A percentile compares a stretch with the other conserved stretches of the same genome.
These are phyloP conservation scores for Combretum micranthum DNA, from an alignment of 345 rosid genomes.

Conservation along the genomic window DNA sequence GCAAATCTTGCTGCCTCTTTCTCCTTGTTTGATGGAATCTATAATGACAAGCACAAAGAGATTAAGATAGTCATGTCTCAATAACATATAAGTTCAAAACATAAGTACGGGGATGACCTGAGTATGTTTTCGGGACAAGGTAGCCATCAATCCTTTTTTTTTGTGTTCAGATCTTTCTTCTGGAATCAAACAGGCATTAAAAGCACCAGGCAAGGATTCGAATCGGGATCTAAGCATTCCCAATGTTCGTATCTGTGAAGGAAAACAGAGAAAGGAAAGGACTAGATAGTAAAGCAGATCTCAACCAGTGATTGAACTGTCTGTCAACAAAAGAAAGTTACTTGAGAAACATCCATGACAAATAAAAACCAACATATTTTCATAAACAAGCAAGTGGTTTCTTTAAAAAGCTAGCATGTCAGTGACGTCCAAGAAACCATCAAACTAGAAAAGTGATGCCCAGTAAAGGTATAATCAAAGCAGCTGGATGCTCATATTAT, in stretches of 20 bases:
- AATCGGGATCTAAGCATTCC: constrained; percentile 99
- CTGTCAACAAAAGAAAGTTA: no score
- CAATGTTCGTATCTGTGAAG: constrained; percentile 78
- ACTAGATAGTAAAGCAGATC: not conserved
- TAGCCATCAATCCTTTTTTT: constrained; percentile 70
- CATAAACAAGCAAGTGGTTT: no score
- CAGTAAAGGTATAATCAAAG: no score
- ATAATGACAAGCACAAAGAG: constrained; percentile 13
- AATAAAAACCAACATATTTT: no score
- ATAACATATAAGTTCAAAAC: not conserved
- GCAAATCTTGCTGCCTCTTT: constrained; percentile 92
- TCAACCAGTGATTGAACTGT: not conserved
- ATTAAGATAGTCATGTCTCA: not conserved
- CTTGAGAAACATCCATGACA: no score
- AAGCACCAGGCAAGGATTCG: constrained; percentile 79
- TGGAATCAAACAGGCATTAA: constrained; percentile 78
- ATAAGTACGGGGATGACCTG: constrained; percentile 26
- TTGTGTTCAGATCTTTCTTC: constrained; percentile 47
- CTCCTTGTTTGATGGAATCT: constrained; percentile 60
- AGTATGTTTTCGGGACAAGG: constrained; percentile 48
- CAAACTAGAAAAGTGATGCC: no score
- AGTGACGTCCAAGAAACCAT: no score
- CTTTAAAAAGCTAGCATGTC: no score
- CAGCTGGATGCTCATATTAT: no score
- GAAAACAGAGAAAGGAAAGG: not conserved